Evolutionary conservation across 495 filamentous ascomycete genomes (phyloP).

Genomic region (Xanthoparmelia taractica): DNA sequence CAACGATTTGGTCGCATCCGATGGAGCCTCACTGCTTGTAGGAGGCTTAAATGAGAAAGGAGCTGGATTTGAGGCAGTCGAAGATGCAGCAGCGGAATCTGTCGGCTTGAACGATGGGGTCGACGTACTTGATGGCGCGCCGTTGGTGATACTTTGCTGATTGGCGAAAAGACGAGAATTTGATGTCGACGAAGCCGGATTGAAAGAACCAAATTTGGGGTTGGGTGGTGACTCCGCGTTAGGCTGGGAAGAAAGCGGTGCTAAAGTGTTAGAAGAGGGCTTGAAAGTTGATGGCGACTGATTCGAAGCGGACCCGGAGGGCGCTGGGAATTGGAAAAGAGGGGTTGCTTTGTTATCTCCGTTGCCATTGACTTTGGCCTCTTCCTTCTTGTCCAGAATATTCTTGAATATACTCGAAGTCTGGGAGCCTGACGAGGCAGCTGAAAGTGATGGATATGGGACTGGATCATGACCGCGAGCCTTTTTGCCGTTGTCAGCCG

Average conservation of each 20-base stretch:
- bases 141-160: neutral
- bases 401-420: slow-evolving; percentile 36
- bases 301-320: neutral
- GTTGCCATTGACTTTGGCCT: neutral
- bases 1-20: slow-evolving; percentile 17
- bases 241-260: neutral
- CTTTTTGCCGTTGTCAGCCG: slow-evolving; percentile 26
- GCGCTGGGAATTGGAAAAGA: neutral
- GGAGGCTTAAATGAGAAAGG: slow-evolving; percentile 24
- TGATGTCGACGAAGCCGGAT: neutral
- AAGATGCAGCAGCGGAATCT: neutral
- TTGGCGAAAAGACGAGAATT: neutral
- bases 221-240: neutral
- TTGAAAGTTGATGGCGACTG: neutral
- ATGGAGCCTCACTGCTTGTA: slow-evolving; percentile 20
- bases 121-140: neutral
- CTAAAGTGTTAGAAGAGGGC: neutral
- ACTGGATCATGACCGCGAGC: slow-evolving; percentile 11
- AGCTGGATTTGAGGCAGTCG: slow-evolving; percentile 9
- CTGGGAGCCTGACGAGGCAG: slow-evolving; percentile 25
- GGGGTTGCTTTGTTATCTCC: neutral
- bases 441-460: slow-evolving; percentile 19
- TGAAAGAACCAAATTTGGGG: slow-evolving; percentile 1
- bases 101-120: neutral
- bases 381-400: slow-evolving; percentile 22